phyloP scores from a whole-genome alignment of 192 early-diverging fungal genomes.

The Coemansia reversa region DNA sequence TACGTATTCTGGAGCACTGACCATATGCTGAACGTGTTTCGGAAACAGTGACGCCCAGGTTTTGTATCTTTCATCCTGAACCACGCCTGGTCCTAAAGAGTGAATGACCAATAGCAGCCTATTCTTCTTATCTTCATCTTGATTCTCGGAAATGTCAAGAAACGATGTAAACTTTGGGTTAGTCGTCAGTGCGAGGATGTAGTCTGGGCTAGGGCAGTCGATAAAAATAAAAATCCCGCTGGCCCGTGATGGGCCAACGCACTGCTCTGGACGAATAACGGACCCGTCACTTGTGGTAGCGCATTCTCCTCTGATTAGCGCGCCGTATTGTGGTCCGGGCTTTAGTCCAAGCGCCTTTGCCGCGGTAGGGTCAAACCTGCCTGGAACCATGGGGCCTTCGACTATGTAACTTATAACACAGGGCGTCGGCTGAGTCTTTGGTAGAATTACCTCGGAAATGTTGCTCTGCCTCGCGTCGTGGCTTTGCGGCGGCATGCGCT shows the following conservation, averaged over 20 bases:
- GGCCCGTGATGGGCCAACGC: slow-evolving; percentile 58
- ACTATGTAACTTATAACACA: slow-evolving; percentile 70
- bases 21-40: slow-evolving; percentile 71
- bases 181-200: slow-evolving; percentile 54
- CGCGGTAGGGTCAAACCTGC: slow-evolving; percentile 74
- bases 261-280: slow-evolving; percentile 71
- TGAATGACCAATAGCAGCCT: slow-evolving; percentile 62
- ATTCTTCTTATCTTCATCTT: slow-evolving; percentile 21
- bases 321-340: slow-evolving; percentile 62
- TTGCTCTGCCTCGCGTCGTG: slow-evolving; percentile 10
- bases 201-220: slow-evolving; percentile 63
- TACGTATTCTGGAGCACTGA: slow-evolving; percentile 65
- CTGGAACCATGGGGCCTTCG: slow-evolving; percentile 67
- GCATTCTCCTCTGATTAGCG: slow-evolving; percentile 62
- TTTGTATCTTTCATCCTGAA: slow-evolving; percentile 63
- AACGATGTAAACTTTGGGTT: slow-evolving; percentile 53
- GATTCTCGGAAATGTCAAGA: slow-evolving; percentile 6
- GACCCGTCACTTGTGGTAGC: slow-evolving; percentile 62
- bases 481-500: slow-evolving; percentile 33
- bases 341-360: slow-evolving; percentile 68
- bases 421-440: slow-evolving; percentile 53
- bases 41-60: slow-evolving; percentile 77
- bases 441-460: slow-evolving; percentile 23
- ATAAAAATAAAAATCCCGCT: slow-evolving; percentile 67
- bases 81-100: slow-evolving; percentile 62